Conservation (phyloP, 805 yeast genomes). For the Nakazawaea ernobii region DNA sequence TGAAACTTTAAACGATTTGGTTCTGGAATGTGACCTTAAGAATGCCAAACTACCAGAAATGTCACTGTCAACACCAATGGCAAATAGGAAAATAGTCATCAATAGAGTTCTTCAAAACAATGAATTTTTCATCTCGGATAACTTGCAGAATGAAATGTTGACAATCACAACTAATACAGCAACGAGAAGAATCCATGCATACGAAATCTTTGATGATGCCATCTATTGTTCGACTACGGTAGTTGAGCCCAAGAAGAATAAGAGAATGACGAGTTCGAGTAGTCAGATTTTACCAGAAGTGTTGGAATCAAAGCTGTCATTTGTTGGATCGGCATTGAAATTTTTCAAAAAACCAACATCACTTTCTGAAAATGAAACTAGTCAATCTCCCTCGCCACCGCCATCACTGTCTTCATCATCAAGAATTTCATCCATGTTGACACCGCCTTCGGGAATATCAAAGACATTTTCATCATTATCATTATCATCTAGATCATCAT, state of each 20-base stretch:
- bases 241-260: not conserved
- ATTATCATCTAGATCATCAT: constrained; percentile 22
- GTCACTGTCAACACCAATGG: constrained; percentile 27
- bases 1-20: constrained; percentile 14
- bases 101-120: constrained; percentile 23
- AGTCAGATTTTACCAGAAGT: not conserved
- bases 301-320: not conserved
- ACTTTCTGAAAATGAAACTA: not conserved
- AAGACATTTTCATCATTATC: constrained; percentile 14
- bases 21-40: not conserved
- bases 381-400: constrained; percentile 11
- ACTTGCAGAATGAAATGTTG: constrained; percentile 6
- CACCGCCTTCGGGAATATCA: constrained; percentile 1
- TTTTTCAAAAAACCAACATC: constrained; percentile 7
- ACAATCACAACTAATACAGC: constrained; percentile 21
- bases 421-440: constrained; percentile 10
- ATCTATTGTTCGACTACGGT: constrained; percentile 34
- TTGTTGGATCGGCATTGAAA: constrained; percentile 6
- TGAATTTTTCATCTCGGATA: constrained; percentile 16
- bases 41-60: constrained; percentile 9
- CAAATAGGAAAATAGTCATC: constrained; percentile 45
- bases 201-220: constrained; percentile 63
- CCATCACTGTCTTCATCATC: constrained; percentile 15
- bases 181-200: constrained; percentile 48
- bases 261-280: not conserved